Conservation (phyloP, 2,329 filamentous ascomycete species). For the Phaeosphaeria sp. region DNA sequence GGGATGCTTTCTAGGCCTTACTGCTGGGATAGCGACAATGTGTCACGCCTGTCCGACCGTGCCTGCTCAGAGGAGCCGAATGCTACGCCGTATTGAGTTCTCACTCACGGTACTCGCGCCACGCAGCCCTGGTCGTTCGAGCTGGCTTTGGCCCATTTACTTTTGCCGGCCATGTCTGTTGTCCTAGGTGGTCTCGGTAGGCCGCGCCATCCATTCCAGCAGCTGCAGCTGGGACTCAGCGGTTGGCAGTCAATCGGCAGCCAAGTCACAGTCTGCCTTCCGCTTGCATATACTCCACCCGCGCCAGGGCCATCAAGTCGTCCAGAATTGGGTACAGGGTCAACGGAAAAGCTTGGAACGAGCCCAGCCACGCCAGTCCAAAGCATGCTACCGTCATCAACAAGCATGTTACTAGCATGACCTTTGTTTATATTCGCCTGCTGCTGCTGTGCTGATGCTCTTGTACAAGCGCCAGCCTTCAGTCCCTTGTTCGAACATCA, state of each 20-base stretch:
- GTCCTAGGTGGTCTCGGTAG: slow-evolving; percentile 28
- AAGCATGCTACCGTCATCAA: slow-evolving; percentile 29
- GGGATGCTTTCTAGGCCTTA: slow-evolving; percentile 28
- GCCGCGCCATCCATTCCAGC: slow-evolving; percentile 18
- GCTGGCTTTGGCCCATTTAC: slow-evolving; percentile 21
- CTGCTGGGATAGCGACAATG: slow-evolving; percentile 17
- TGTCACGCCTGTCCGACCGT: slow-evolving; percentile 19
- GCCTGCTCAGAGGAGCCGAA: slow-evolving; percentile 26
- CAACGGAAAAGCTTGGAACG: slow-evolving; percentile 27
- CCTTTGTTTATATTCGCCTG: slow-evolving; percentile 37
- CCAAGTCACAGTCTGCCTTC: slow-evolving; percentile 22
- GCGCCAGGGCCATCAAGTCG: slow-evolving; percentile 29
- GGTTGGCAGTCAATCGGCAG: slow-evolving; percentile 14
- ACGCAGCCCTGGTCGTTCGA: slow-evolving; percentile 20
- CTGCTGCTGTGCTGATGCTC: slow-evolving; percentile 22
- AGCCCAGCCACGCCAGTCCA: slow-evolving; percentile 36
- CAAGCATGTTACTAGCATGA: slow-evolving; percentile 22
- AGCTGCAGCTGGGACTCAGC: slow-evolving; percentile 22
- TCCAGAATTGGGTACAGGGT: slow-evolving; percentile 34
- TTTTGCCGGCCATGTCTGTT: slow-evolving; percentile 24
- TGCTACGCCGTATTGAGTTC: slow-evolving; percentile 32
- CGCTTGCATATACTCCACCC: slow-evolving; percentile 31
- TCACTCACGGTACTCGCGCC: slow-evolving; percentile 27
- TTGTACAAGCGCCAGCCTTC: slow-evolving; percentile 27
- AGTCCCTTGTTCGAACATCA: slow-evolving; percentile 35